phyloP scores from a whole-genome alignment of 1,284 basidiomycete species.

The Moesziomyces sp. region DNA sequence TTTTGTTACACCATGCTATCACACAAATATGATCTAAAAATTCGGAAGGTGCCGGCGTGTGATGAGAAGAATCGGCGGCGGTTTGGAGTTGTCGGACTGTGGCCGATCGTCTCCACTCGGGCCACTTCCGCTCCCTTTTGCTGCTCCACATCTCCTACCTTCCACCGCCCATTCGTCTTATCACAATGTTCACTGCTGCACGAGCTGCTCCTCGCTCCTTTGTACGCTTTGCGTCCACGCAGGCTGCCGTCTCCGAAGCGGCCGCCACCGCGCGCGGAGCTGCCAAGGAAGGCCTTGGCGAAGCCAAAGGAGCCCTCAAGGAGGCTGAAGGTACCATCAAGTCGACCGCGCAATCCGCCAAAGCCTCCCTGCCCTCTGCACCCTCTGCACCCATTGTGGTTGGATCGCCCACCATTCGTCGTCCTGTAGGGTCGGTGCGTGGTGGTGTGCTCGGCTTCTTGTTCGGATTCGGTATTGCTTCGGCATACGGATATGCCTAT shows the following conservation, averaged over 20 bases:
- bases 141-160: background rate
- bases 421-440: conserved; percentile 38
- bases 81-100: too few relatives aligned
- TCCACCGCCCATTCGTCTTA: too few relatives aligned
- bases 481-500: conserved; percentile 85
- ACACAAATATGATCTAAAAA: conserved; percentile 9
- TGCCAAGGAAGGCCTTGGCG: conserved; percentile 18
- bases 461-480: conserved; percentile 81
- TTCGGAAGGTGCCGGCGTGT: conserved; percentile 15
- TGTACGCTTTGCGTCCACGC: conserved; percentile 18
- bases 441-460: conserved; percentile 80
- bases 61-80: conserved; percentile 1
- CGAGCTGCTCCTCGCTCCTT: background rate
- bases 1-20: conserved; percentile 8
- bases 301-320: conserved; percentile 31
- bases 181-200: conserved; percentile 20
- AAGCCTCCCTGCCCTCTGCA: conserved; percentile 18
- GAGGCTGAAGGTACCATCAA: conserved; percentile 2
- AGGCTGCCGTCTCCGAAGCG: conserved; percentile 26
- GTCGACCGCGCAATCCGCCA: conserved; percentile 12
- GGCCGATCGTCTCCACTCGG: background rate
- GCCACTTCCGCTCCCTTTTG: background rate
- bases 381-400: conserved; percentile 37
- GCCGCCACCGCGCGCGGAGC: conserved; percentile 11
- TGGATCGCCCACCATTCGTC: conserved; percentile 31